phyloP scores from a whole-genome alignment of 805 yeast species.

The Nakazawaea ernobii region DNA sequence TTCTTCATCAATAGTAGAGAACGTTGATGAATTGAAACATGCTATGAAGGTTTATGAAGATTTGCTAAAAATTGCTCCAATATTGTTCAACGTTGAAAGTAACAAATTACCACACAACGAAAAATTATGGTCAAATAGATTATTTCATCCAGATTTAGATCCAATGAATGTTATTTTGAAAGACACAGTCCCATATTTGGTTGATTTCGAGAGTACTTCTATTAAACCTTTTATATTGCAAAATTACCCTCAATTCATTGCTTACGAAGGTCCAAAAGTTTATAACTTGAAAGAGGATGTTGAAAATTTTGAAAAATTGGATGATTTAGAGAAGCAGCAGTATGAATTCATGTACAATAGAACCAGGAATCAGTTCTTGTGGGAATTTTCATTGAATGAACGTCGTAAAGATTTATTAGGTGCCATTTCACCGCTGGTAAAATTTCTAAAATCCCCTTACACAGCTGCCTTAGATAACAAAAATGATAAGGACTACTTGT shows the following conservation, averaged over 20 bases:
- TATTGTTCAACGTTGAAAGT: constrained; percentile 49
- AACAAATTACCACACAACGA: constrained; percentile 54
- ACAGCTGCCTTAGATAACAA: constrained; percentile 54
- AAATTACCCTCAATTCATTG: constrained; percentile 75
- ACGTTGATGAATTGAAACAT: constrained; percentile 35
- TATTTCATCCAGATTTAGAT: constrained; percentile 79
- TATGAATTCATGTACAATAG: constrained; percentile 81
- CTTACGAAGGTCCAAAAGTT: constrained; percentile 84
- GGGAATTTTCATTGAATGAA: constrained; percentile 74
- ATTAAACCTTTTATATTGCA: constrained; percentile 80
- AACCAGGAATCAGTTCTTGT: constrained; percentile 85
- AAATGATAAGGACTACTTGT: constrained; percentile 51
- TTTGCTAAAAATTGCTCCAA: constrained; percentile 48
- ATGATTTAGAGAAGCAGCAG: constrained; percentile 71
- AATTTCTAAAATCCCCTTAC: constrained; percentile 63
- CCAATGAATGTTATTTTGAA: constrained; percentile 75
- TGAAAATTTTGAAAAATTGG: constrained; percentile 60
- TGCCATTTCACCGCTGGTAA: constrained; percentile 77
- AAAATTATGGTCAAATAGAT: constrained; percentile 64
- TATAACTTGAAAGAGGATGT: constrained; percentile 71
- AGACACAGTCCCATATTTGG: constrained; percentile 40
- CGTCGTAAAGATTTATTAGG: constrained; percentile 63
- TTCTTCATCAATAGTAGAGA: constrained; percentile 38
- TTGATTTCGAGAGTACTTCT: constrained; percentile 79
- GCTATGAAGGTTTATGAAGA: constrained; percentile 60